Conservation (phyloP, 2,329 filamentous ascomycete genomes). For the Xylariaceae sp. region DNA sequence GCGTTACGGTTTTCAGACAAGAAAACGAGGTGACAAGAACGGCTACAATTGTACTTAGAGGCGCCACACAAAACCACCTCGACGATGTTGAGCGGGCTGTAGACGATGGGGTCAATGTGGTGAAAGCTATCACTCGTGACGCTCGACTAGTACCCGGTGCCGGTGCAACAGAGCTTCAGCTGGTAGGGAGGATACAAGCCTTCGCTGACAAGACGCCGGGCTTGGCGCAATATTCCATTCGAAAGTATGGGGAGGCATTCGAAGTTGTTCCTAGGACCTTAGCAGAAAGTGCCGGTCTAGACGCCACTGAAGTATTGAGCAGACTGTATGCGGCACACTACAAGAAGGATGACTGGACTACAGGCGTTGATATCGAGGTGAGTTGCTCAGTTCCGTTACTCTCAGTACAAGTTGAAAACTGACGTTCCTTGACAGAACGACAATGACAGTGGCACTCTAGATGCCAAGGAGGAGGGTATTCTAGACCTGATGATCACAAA, state of each 20-base stretch:
- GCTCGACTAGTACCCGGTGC: conserved; percentile 89
- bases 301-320: conserved; percentile 95
- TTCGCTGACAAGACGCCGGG: conserved; percentile 92
- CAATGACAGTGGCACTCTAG: conserved; percentile 77
- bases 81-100: conserved; percentile 97
- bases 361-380: conserved; percentile 91
- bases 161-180: conserved; percentile 90
- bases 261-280: conserved; percentile 94
- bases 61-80: conserved; percentile 96
- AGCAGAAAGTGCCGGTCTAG: conserved; percentile 91
- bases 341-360: conserved; percentile 83
- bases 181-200: conserved; percentile 88
- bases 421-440: conserved; percentile 58
- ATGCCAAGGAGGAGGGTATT: conserved; percentile 86
- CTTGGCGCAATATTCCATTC: conserved; percentile 92
- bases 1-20: conserved; percentile 97
- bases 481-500: conserved; percentile 91
- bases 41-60: conserved; percentile 89
- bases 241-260: conserved; percentile 96
- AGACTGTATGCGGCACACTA: conserved; percentile 91
- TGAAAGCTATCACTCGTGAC: conserved; percentile 97
- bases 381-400: conserved; percentile 22
- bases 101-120: conserved; percentile 96
- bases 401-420: conserved; percentile 18
- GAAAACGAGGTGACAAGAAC: conserved; percentile 91